Evolutionary conservation across 768 basidiomycete species (phyloP).

Genomic region (Vararia minispora): DNA sequence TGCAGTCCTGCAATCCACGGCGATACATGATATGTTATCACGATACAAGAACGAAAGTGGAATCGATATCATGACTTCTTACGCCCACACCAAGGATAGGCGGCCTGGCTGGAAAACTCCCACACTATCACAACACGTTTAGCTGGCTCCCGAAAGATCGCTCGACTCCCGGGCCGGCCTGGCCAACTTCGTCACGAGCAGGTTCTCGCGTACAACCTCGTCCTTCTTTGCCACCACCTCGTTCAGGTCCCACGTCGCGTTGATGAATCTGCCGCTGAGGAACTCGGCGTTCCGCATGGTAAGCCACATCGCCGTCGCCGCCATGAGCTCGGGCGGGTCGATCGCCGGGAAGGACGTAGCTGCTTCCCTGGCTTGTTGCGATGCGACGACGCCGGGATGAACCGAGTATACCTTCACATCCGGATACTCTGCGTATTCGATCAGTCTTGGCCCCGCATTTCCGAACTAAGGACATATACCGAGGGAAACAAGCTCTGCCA

Average conservation of each 20-base stretch:
- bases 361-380: background rate
- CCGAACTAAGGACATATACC: background rate
- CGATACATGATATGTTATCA: no score
- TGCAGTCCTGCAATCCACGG: no score
- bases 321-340: slow-evolving; percentile 11
- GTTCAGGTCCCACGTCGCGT: slow-evolving; percentile 6
- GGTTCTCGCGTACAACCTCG: background rate
- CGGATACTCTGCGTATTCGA: background rate
- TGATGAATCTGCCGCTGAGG: slow-evolving; percentile 7
- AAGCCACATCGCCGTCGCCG: slow-evolving; percentile 13
- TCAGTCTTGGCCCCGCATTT: no score
- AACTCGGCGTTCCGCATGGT: slow-evolving; percentile 6
- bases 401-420: slow-evolving; percentile 1
- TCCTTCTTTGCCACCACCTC: slow-evolving; percentile 7
- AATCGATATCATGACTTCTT: no score
- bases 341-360: background rate
- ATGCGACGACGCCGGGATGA: slow-evolving; percentile 2
- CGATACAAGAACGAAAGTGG: no score
- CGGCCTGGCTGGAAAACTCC: no score
- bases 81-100: no score
- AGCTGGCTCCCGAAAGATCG: no score
- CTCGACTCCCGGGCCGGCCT: no score
- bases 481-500: background rate
- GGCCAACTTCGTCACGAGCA: slow-evolving; percentile 3
- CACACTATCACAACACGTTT: no score